Conservation (phyloP, 495 filamentous ascomycete genomes). For the Aspergillus sclerotiicarbonarius region DNA sequence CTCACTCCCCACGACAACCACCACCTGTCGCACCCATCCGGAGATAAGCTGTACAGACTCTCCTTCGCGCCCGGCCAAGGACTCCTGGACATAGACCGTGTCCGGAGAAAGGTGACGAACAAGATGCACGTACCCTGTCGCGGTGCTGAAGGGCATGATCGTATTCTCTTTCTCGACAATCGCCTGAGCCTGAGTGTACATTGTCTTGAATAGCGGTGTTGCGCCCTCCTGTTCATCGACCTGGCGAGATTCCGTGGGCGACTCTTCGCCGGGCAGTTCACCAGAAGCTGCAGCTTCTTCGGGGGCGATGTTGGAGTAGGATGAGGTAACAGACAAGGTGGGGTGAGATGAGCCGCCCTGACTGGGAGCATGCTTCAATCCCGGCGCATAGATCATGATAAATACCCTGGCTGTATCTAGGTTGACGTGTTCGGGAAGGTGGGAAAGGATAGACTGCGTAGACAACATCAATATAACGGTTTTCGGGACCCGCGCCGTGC, state of each 20-base stretch:
- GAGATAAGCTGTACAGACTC: constrained; percentile 67
- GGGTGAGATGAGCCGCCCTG: constrained; percentile 38
- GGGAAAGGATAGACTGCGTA: constrained; percentile 79
- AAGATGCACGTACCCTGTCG: constrained; percentile 74
- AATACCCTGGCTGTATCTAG: constrained; percentile 69
- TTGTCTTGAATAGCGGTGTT: constrained; percentile 63
- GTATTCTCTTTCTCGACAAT: constrained; percentile 80
- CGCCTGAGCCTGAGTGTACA: constrained; percentile 70
- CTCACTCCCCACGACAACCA: constrained; percentile 83
- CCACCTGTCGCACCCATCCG: constrained; percentile 78
- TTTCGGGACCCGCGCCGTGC: neutral
- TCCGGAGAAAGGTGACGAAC: constrained; percentile 79
- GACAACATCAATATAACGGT: constrained; percentile 20
- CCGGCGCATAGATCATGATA: constrained; percentile 83
- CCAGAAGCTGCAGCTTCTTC: constrained; percentile 70
- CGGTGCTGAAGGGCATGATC: constrained; percentile 83
- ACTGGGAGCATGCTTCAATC: constrained; percentile 61
- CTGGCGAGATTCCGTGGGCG: constrained; percentile 45
- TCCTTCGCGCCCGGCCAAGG: constrained; percentile 68
- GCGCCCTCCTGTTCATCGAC: constrained; percentile 35
- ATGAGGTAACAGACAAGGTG: constrained; percentile 71
- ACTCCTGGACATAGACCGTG: constrained; percentile 81
- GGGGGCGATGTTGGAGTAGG: constrained; percentile 81
- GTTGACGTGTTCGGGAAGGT: constrained; percentile 74
- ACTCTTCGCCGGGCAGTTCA: constrained; percentile 56